These are phyloP conservation scores for Erythrobasidium yunnanense DNA, from an alignment of 768 basidiomycete genomes.

Conservation along the genomic window DNA sequence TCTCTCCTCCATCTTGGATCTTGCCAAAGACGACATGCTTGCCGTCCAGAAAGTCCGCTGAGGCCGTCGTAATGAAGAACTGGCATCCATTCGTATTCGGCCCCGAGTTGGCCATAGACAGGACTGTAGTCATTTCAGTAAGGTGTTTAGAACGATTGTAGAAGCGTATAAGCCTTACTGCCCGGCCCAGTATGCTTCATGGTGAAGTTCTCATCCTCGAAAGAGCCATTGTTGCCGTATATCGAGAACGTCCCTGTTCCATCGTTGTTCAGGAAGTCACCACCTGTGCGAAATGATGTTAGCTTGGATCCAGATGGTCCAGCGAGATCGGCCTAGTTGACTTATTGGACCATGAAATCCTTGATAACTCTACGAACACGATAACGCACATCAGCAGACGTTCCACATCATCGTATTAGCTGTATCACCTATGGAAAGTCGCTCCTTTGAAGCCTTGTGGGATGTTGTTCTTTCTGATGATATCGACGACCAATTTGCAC, in stretches of 20 bases:
- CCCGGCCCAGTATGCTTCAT: slow-evolving; percentile 54
- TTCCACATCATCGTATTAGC: background rate
- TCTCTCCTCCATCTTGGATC: slow-evolving; percentile 59
- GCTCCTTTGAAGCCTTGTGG: slow-evolving; percentile 36
- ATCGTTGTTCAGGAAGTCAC: slow-evolving; percentile 87
- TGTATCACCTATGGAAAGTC: slow-evolving; percentile 31
- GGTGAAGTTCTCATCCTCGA: slow-evolving; percentile 89
- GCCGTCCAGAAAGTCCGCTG: slow-evolving; percentile 89
- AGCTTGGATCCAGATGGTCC: background rate
- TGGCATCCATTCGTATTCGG: slow-evolving; percentile 90
- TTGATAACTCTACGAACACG: slow-evolving; percentile 50
- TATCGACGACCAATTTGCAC: too few species aligned
- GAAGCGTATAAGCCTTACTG: background rate
- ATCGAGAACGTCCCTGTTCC: slow-evolving; percentile 96
- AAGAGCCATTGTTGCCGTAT: slow-evolving; percentile 86
- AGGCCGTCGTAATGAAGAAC: slow-evolving; percentile 94
- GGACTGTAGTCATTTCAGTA: slow-evolving; percentile 14
- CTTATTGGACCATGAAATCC: slow-evolving; percentile 76
- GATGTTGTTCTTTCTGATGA: slow-evolving; percentile 31
- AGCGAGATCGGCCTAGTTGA: slow-evolving; percentile 33
- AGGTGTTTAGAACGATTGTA: background rate
- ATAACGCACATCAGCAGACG: background rate
- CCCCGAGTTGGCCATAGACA: slow-evolving; percentile 73
- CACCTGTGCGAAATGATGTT: slow-evolving; percentile 44
- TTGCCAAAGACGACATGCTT: slow-evolving; percentile 84